Conservation (phyloP, 176 grass and related monocot genomes). For the Metroxylon sagu region DNA sequence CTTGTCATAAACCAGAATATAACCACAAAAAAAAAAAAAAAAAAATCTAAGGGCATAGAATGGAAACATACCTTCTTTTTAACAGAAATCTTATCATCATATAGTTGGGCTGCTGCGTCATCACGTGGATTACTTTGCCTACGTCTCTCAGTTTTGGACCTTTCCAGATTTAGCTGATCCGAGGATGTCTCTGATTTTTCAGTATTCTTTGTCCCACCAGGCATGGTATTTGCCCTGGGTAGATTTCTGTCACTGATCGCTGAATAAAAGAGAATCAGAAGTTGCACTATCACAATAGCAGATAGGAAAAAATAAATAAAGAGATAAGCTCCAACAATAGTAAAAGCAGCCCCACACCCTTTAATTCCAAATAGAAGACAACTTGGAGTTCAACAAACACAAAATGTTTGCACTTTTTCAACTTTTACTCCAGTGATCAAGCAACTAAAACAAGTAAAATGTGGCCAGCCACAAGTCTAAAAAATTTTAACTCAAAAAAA, state of each 20-base stretch:
- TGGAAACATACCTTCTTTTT: slow-evolving; percentile 56
- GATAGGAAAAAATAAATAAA: too few species aligned
- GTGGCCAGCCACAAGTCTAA: too few species aligned
- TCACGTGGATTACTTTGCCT: slow-evolving; percentile 29
- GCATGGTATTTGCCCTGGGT: slow-evolving; percentile 56
- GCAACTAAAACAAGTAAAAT: too few species aligned
- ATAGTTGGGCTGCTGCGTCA: slow-evolving; percentile 58
- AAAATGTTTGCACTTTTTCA: too few species aligned
- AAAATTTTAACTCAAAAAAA: too few species aligned
- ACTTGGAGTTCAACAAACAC: too few species aligned
- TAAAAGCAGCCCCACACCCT: too few species aligned
- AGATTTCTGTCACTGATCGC: slow-evolving; percentile 32
- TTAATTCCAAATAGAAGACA: too few species aligned
- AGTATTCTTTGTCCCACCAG: slow-evolving; percentile 34
- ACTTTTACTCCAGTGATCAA: too few species aligned
- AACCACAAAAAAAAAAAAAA: too few species aligned
- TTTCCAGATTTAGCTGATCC: slow-evolving; percentile 42
- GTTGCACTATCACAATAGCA: neutral
- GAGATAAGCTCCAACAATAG: too few species aligned
- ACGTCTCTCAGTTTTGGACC: slow-evolving; percentile 47
- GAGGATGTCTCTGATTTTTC: slow-evolving; percentile 36
- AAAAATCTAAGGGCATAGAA: neutral
- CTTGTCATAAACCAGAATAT: too few species aligned
- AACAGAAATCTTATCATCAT: slow-evolving; percentile 61
- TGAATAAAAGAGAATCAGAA: slow-evolving; percentile 14